phyloP scores from a whole-genome alignment of 495 filamentous ascomycete species.

The Tuber aestivum region DNA sequence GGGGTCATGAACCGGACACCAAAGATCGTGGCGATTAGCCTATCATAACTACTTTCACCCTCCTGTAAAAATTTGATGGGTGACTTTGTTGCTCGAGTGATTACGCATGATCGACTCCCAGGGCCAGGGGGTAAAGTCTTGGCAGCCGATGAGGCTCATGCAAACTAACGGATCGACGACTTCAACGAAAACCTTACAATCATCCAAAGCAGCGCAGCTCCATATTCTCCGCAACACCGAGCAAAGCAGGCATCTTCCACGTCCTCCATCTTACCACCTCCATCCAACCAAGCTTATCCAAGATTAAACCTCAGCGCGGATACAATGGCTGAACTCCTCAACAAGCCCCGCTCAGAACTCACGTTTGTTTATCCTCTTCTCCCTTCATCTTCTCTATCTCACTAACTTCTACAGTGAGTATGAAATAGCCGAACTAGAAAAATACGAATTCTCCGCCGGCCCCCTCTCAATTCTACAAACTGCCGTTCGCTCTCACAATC shows the following conservation, averaged over 20 bases:
- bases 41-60: no score
- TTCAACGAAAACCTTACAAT: not conserved
- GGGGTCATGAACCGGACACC: no score
- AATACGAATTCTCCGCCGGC: conserved; percentile 81
- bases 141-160: not conserved
- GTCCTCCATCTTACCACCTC: not conserved
- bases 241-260: not conserved
- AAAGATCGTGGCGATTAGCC: no score
- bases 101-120: not conserved
- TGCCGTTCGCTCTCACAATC: conserved; percentile 75
- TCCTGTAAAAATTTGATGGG: no score
- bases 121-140: not conserved
- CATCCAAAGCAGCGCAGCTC: not conserved
- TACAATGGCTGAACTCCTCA: conserved; percentile 41
- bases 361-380: conserved; percentile 23
- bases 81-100: not conserved
- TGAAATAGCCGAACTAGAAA: conserved; percentile 79
- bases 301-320: not conserved
- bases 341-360: conserved; percentile 40
- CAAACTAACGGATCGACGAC: not conserved
- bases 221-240: not conserved
- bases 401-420: conserved; percentile 54
- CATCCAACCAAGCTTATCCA: conserved; percentile 3
- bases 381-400: not conserved
- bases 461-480: conserved; percentile 89